Percentiles rank a stretch among this genome's conserved stretches.
Evolutionary conservation across 106 monocot species (phyloP).

Genomic region (Amphibolis antarctica): DNA sequence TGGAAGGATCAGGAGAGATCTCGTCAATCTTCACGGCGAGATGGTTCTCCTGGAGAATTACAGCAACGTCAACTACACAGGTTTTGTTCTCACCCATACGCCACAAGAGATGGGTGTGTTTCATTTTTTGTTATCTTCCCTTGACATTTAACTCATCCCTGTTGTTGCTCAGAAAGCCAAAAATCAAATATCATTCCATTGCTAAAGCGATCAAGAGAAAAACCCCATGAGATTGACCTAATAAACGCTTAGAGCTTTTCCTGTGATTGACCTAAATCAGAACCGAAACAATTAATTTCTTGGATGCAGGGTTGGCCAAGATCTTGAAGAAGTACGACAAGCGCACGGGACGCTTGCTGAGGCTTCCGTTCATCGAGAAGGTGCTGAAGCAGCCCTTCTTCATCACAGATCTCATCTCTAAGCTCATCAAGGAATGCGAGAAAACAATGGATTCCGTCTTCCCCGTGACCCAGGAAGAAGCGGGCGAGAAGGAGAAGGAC

Average conservation of each 20-base stretch:
- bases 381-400: slow-evolving; percentile 84
- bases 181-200: too few relatives aligned
- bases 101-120: background rate
- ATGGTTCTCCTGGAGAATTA: slow-evolving; percentile 91
- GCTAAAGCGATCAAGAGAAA: too few relatives aligned
- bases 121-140: too few relatives aligned
- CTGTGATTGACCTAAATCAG: too few relatives aligned
- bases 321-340: slow-evolving; percentile 98
- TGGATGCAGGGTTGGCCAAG: slow-evolving; percentile 63
- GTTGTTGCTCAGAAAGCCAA: too few relatives aligned
- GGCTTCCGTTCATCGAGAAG: slow-evolving; percentile 73
- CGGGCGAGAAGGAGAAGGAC: background rate
- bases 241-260: too few relatives aligned
- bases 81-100: slow-evolving; percentile 17
- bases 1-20: slow-evolving; percentile 35
- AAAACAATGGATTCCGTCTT: slow-evolving; percentile 45
- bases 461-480: background rate
- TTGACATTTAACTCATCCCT: too few relatives aligned
- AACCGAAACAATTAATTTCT: too few relatives aligned
- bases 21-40: slow-evolving; percentile 83
- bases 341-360: slow-evolving; percentile 50
- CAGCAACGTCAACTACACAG: slow-evolving; percentile 92
- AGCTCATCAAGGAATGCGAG: slow-evolving; percentile 74
- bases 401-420: slow-evolving; percentile 70
- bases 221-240: too few relatives aligned